phyloP scores from a whole-genome alignment of 73 alveolate genomes.

The Paramecium sexaurelia region DNA sequence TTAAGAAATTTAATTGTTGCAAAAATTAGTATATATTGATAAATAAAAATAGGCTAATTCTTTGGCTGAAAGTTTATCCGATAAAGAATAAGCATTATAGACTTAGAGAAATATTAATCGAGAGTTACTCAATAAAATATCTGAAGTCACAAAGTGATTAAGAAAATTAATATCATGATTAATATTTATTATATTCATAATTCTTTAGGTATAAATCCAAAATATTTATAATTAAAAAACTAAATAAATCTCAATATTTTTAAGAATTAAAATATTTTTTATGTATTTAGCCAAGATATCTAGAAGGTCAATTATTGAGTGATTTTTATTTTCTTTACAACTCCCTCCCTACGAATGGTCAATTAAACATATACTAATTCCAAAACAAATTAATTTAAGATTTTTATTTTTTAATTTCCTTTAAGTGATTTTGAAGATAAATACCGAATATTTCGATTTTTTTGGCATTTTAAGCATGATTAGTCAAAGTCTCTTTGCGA shows the following conservation, averaged over 20 bases:
- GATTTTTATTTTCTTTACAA: too few species aligned
- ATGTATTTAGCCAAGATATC: not conserved
- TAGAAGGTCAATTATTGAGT: too few species aligned
- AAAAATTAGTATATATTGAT: slow-evolving; percentile 57
- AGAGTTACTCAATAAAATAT: slow-evolving; percentile 52
- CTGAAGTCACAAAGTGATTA: not conserved
- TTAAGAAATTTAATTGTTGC: slow-evolving; percentile 31
- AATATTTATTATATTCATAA: not conserved
- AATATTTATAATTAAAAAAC: not conserved
- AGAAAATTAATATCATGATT: not conserved
- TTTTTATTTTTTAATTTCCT: not conserved
- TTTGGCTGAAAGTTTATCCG: slow-evolving; percentile 62
- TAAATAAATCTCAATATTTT: not conserved
- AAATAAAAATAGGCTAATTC: slow-evolving; percentile 47
- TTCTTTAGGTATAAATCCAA: not conserved
- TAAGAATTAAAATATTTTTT: not conserved
- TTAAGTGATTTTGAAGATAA: not conserved
- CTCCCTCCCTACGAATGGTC: too few species aligned
- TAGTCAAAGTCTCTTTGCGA: not conserved
- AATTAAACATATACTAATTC: too few species aligned
- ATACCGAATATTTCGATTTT: not conserved
- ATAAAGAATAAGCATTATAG: slow-evolving; percentile 58
- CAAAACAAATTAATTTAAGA: not conserved
- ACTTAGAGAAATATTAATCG: slow-evolving; percentile 62
- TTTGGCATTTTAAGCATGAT: not conserved